Percentiles rank a stretch among this genome's conserved stretches.
Conservation (phyloP, 805 yeast species). For the Soucietia sequanensis region DNA sequence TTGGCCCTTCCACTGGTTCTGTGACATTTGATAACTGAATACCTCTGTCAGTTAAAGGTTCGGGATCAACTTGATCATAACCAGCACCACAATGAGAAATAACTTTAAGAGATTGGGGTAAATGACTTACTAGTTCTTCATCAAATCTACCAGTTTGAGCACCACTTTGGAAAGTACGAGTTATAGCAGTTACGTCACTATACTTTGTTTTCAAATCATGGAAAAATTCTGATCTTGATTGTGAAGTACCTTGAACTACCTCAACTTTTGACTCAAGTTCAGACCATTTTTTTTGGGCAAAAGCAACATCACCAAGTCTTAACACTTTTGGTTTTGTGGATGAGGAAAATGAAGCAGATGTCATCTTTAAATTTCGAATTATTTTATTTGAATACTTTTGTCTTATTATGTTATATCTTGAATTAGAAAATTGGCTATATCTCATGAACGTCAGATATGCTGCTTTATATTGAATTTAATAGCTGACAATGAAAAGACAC, state of each 20-base stretch:
- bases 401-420: no score
- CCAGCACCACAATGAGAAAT: slow-evolving; percentile 73
- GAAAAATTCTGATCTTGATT: slow-evolving; percentile 39
- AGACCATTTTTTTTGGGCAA: slow-evolving; percentile 69
- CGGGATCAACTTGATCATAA: slow-evolving; percentile 68
- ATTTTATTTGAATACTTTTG: no score
- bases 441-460: no score
- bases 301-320: slow-evolving; percentile 59
- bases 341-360: slow-evolving; percentile 1
- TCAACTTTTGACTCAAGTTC: slow-evolving; percentile 43
- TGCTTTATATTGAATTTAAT: no score
- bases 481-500: no score
- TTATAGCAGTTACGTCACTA: slow-evolving; percentile 39
- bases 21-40: slow-evolving; percentile 73
- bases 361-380: no score
- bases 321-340: slow-evolving; percentile 54
- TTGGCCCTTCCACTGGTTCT: slow-evolving; percentile 62
- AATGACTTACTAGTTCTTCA: slow-evolving; percentile 51
- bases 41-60: slow-evolving; percentile 46
- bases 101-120: slow-evolving; percentile 54
- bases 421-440: no score
- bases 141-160: slow-evolving; percentile 63
- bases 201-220: slow-evolving; percentile 45
- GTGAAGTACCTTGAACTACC: slow-evolving; percentile 35
- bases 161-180: slow-evolving; percentile 55